Evolutionary conservation across 192 early-diverging fungal species (phyloP).

Genomic region (Phycomyces blakesleeanus): DNA sequence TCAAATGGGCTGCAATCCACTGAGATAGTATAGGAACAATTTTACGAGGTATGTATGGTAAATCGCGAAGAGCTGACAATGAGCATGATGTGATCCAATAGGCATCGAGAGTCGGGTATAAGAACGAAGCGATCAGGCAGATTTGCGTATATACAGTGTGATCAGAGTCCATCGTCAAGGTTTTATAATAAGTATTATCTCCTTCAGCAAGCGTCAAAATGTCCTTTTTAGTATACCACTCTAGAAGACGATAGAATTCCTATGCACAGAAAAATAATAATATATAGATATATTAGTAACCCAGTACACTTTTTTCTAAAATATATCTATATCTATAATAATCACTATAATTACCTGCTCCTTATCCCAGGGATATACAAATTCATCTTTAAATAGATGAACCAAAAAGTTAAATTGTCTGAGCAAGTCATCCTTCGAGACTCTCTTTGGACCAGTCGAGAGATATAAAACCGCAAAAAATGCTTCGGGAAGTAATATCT

Average conservation of each 20-base stretch:
- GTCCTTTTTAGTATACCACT: conserved; percentile 18
- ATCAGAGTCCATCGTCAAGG: conserved; percentile 11
- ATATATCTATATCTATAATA: neutral
- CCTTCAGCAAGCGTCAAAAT: conserved; percentile 8
- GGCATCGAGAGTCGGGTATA: conserved; percentile 36
- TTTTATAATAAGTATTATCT: conserved; percentile 5
- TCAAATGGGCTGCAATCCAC: conserved; percentile 41
- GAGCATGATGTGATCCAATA: conserved; percentile 42
- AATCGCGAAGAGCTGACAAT: conserved; percentile 34
- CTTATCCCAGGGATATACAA: conserved; percentile 31
- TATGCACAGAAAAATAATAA: conserved; percentile 1
- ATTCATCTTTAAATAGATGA: conserved; percentile 31
- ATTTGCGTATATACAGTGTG: conserved; percentile 21
- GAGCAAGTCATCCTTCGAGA: conserved; percentile 19
- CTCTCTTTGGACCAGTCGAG: conserved; percentile 4
- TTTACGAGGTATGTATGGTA: conserved; percentile 38
- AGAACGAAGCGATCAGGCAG: conserved; percentile 32
- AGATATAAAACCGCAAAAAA: conserved; percentile 33
- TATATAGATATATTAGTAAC: neutral
- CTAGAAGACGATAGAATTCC: conserved; percentile 20
- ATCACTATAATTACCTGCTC: conserved; percentile 22
- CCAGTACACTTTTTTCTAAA: neutral
- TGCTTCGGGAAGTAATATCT: conserved; percentile 30
- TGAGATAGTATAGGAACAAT: conserved; percentile 35
- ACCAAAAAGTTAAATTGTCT: conserved; percentile 30